Conservation (phyloP, 2,329 filamentous ascomycete species). For the Cladophialophora carrionii region DNA sequence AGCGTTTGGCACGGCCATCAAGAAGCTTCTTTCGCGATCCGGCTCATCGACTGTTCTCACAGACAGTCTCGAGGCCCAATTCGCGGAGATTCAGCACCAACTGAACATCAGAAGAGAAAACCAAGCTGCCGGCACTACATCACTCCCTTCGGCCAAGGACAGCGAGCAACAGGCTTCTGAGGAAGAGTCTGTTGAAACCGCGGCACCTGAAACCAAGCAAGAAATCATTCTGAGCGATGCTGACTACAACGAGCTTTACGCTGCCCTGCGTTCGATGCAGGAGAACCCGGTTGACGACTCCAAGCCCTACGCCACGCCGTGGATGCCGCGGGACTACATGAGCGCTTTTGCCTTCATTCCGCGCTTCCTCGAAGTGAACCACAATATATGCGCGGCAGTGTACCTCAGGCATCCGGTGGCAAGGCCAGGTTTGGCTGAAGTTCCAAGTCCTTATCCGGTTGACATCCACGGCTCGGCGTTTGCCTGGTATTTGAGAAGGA, state of each 20-base stretch:
- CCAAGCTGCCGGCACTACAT: conserved; percentile 29
- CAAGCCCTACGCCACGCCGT: conserved; percentile 90
- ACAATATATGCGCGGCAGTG: conserved; percentile 92
- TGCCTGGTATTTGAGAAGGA: conserved; percentile 88
- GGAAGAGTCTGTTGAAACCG: conserved; percentile 40
- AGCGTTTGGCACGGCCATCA: conserved; percentile 68
- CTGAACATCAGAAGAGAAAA: conserved; percentile 48
- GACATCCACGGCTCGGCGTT: conserved; percentile 79
- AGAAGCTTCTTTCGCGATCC: conserved; percentile 63
- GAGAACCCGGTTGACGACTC: conserved; percentile 75
- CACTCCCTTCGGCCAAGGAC: conserved; percentile 25
- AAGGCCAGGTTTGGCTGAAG: conserved; percentile 75
- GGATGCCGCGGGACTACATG: conserved; percentile 86
- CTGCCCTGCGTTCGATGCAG: conserved; percentile 65
- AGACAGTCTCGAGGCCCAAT: conserved; percentile 59
- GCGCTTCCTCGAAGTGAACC: conserved; percentile 94
- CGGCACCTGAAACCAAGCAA: conserved; percentile 44
- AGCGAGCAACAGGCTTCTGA: conserved; percentile 18
- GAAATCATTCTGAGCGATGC: conserved; percentile 54
- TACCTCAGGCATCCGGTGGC: conserved; percentile 94
- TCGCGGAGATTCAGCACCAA: conserved; percentile 56
- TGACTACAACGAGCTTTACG: conserved; percentile 52
- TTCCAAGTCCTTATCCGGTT: conserved; percentile 77
- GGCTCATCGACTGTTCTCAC: conserved; percentile 48
- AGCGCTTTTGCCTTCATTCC: conserved; percentile 92